Conservation (phyloP, 345 rosid species). For the Rubroshorea leprosula region DNA sequence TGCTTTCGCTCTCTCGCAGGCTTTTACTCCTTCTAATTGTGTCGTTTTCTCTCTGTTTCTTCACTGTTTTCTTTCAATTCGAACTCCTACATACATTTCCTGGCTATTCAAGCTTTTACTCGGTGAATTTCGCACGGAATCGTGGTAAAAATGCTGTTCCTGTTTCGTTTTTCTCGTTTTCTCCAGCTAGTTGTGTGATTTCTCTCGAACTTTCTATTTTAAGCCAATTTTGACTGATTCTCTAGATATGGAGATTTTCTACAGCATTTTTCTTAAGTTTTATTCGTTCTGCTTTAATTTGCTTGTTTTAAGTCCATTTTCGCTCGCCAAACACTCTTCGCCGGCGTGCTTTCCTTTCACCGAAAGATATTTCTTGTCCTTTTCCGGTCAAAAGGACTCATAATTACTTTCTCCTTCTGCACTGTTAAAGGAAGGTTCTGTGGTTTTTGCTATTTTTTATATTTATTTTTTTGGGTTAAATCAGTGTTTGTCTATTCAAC, state of each 20-base stretch:
- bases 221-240: not conserved
- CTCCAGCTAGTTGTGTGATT: not conserved
- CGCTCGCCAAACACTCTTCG: not conserved
- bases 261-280: not conserved
- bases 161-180: not conserved
- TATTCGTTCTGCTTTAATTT: not conserved
- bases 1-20: slow-evolving; percentile 6
- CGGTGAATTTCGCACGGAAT: not conserved
- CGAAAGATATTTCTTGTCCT: slow-evolving; percentile 23
- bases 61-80: not conserved
- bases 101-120: not conserved
- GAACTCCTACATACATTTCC: not conserved
- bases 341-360: slow-evolving; percentile 16
- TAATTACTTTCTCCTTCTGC: slow-evolving; percentile 2
- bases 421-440: slow-evolving; percentile 3
- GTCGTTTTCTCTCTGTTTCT: not conserved
- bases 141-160: not conserved
- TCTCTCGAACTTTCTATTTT: no score
- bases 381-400: not conserved
- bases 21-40: not conserved
- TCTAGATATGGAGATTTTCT: not conserved
- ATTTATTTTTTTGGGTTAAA: no score
- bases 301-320: not conserved
- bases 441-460: not conserved
- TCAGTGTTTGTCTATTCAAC: not conserved